Evolutionary conservation across 163 green algal genomes (phyloP), one percentile per base, ranked within the genome.

Genomic region (Prototheca wickerhamii): DNA sequence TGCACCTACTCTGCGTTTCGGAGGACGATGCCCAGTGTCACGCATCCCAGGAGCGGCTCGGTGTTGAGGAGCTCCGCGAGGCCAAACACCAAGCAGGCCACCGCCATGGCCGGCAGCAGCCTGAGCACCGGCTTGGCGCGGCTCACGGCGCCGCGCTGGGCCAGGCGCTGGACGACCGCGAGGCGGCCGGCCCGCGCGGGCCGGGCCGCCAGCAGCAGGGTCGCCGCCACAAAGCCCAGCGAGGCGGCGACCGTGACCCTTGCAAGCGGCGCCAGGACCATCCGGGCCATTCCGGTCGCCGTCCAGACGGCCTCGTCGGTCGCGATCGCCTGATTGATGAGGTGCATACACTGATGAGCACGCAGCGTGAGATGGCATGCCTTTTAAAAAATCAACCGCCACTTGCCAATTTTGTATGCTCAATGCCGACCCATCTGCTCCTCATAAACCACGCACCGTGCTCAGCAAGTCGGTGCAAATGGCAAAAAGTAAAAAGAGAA

Each of bases 31-130:
- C 89, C 89, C 26, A 82, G 77, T 8, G 84, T 79, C 4, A 95
- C 84, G 60, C 87, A 95, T 0, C 86, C 82, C 63, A 96, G 79
- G 63, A 96, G 78, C 2, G 88, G 84, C 73, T 96, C 89, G 21
- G 82, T 82, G 6, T 80, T 65, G 28, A 88, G 44, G 29, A 4
- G 31, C 50, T 83, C 72, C 2, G 79, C 72, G 3, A 58, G 26
- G 15, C 46, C 54, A 37, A 65, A 75, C 0, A 44, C 52, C 1
- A 40, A 32, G 3, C 54, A 42, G 3, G 54, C 58, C 17, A 69
- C 7, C 15, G 33, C 20, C 61, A 75, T 49, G 28, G 26, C 8
- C 12, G 26, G 20, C 20, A 55, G 37, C 20, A 17, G 12, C n/a
- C n/a, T n/a, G n/a, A n/a, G n/a, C n/a, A n/a, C n/a, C n/a, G n/a